A percentile compares a stretch with the other conserved stretches of the same genome.
phyloP scores from a whole-genome alignment of 108 stramenopile genomes.

The Skeletonema costatum region DNA sequence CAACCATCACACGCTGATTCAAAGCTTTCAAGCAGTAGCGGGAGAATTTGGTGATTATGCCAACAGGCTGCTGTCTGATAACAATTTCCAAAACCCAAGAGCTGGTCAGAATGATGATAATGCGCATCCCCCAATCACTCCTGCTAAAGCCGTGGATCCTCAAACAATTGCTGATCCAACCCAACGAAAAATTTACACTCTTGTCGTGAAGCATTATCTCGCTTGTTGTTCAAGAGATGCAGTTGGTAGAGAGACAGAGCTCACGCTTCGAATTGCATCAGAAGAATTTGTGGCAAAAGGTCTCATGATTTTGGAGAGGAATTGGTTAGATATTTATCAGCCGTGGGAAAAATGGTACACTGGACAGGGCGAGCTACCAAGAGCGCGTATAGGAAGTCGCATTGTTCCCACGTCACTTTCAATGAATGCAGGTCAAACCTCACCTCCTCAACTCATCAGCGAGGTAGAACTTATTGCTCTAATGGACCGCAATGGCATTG shows the following conservation, averaged over 20 bases:
- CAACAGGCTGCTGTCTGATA: constrained; percentile 55
- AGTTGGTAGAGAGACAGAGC: constrained; percentile 82
- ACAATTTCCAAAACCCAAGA: constrained; percentile 80
- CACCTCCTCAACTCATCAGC: constrained; percentile 71
- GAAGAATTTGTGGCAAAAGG: constrained; percentile 92
- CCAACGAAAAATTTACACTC: constrained; percentile 84
- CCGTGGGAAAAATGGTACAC: constrained; percentile 93
- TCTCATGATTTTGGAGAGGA: constrained; percentile 84
- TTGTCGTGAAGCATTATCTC: constrained; percentile 96
- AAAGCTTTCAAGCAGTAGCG: constrained; percentile 62
- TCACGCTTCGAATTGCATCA: constrained; percentile 80
- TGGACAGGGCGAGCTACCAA: constrained; percentile 85
- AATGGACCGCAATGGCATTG: constrained; percentile 89
- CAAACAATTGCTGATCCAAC: constrained; percentile 66
- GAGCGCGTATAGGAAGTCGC: constrained; percentile 67
- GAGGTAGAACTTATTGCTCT: constrained; percentile 84
- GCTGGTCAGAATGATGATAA: constrained; percentile 92
- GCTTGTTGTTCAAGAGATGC: constrained; percentile 98
- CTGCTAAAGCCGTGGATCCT: constrained; percentile 92
- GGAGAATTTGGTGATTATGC: constrained; percentile 73
- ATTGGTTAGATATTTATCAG: constrained; percentile 91
- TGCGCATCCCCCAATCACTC: constrained; percentile 99
- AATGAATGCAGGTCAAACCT: constrained; percentile 80
- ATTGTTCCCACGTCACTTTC: constrained; percentile 66
- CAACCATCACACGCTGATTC: constrained; percentile 76